Conservation (phyloP, 2,329 filamentous ascomycete genomes). For the Fusarium foetens region DNA sequence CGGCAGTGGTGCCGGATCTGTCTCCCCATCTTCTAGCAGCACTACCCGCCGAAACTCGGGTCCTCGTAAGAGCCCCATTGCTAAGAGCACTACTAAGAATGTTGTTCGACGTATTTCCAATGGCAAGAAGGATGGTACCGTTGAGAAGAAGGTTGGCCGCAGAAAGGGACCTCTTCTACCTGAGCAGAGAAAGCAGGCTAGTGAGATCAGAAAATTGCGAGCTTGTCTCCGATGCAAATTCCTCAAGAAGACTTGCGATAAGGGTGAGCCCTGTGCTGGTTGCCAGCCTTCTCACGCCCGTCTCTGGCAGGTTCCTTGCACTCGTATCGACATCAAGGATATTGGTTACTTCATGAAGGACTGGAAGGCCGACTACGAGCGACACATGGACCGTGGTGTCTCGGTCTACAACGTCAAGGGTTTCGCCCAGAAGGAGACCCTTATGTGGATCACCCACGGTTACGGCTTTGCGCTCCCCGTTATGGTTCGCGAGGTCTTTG, state of each 20-base stretch:
- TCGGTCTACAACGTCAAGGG: slow-evolving; percentile 97
- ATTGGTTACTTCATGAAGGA: slow-evolving; percentile 99
- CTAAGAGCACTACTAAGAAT: slow-evolving; percentile 79
- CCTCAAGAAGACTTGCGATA: slow-evolving; percentile 98
- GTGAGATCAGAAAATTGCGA: slow-evolving; percentile 93
- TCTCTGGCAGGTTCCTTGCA: slow-evolving; percentile 97
- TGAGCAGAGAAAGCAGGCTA: slow-evolving; percentile 95
- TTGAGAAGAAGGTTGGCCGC: slow-evolving; percentile 92
- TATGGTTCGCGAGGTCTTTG: slow-evolving; percentile 92
- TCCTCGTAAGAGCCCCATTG: slow-evolving; percentile 79
- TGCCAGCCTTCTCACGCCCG: slow-evolving; percentile 96
- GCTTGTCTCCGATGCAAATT: slow-evolving; percentile 97
- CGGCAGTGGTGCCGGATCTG: slow-evolving; percentile 68
- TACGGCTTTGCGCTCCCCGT: slow-evolving; percentile 94
- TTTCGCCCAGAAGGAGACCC: slow-evolving; percentile 71
- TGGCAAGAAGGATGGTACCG: slow-evolving; percentile 79
- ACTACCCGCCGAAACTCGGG: slow-evolving; percentile 72
- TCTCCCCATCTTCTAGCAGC: slow-evolving; percentile 70
- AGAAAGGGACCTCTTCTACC: slow-evolving; percentile 89
- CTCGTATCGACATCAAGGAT: slow-evolving; percentile 97
- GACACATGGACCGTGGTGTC: slow-evolving; percentile 86
- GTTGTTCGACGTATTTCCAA: slow-evolving; percentile 82
- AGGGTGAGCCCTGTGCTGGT: slow-evolving; percentile 93
- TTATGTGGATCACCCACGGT: slow-evolving; percentile 94
- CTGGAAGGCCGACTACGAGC: slow-evolving; percentile 97